These are phyloP conservation scores for Aegilops umbellulata DNA, from an alignment of 176 grass and related monocot genomes.

Conservation along the genomic window DNA sequence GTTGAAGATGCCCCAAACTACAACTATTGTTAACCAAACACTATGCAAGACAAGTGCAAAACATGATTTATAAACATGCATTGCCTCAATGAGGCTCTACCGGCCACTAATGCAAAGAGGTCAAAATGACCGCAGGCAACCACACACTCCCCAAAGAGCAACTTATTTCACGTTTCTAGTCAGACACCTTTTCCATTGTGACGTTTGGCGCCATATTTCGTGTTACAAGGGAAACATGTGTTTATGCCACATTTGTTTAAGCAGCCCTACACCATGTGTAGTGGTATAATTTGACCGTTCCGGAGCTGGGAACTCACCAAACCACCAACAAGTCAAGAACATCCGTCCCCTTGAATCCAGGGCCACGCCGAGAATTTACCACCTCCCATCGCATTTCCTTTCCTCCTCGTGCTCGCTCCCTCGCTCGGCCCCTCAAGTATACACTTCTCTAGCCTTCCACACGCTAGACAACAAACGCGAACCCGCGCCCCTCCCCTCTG, in stretches of 20 bases:
- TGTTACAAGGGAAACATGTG: neutral
- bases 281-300: neutral
- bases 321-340: neutral
- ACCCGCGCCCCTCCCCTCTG: neutral
- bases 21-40: too few relatives aligned
- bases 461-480: slow-evolving; percentile 4
- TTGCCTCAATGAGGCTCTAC: too few relatives aligned
- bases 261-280: neutral
- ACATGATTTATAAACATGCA: too few relatives aligned
- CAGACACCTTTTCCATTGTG: too few relatives aligned
- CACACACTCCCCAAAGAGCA: too few relatives aligned
- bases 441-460: neutral
- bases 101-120: too few relatives aligned
- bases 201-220: too few relatives aligned
- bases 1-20: too few relatives aligned
- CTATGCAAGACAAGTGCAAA: too few relatives aligned
- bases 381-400: neutral
- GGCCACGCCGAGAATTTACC: slow-evolving; percentile 36
- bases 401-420: neutral
- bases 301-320: neutral
- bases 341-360: slow-evolving; percentile 35
- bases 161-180: too few relatives aligned
- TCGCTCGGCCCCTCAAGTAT: neutral
- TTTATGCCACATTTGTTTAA: neutral
- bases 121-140: too few relatives aligned